Evolutionary conservation across 192 early-diverging fungal species (phyloP), one percentile per base, ranked within the genome.

Genomic region (Lobosporangium transversale): DNA sequence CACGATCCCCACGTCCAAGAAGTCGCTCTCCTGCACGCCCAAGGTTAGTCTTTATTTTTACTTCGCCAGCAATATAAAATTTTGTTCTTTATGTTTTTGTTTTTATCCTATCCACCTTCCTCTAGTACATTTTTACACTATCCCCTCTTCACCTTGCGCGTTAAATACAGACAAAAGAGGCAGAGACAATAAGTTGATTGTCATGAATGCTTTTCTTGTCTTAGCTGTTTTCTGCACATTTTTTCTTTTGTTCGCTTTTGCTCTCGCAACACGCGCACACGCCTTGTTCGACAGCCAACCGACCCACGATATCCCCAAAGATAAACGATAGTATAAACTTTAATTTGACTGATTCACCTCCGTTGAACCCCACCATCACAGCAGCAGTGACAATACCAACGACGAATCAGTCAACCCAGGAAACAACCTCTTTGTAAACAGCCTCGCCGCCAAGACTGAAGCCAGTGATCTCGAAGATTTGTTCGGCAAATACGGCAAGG

Each of bases 361-460:
- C 40, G 29, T 36, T 40, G 35, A 31, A 56, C 36, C 17, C 33
- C n/a, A 26, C 37, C 64, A 29, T 37, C 47, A 23, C 37, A 14
- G 42, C 70, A 70, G 63, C 63, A 36, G 30, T 32, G 62, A 66
- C 32, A 58, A 24, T 62, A 26, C 48, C 48, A 32, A 57, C 33
- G 82, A 81, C 50, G 66, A 79, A 31, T 78, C 79, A 44, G 51
- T 64, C 40, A 89, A 89, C 62, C 86, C 87, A 50, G 88, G 88
- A 31, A 85, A 88, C 66, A 94, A 93, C 70, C 81, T 94, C 18
- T 94, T 93, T 62, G 85, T 94, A 47, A 88, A 87, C 32, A 90
- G 91, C 20, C 82, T 94, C 31, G 80, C 85, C 49, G 63, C 61
- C 40, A 81, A 84, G 53, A 89, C 89, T 33, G 71, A 66, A 11